These are phyloP conservation scores for Venturiaceae sp. DNA, from an alignment of 2,329 filamentous ascomycete genomes.

Conservation along the genomic window DNA sequence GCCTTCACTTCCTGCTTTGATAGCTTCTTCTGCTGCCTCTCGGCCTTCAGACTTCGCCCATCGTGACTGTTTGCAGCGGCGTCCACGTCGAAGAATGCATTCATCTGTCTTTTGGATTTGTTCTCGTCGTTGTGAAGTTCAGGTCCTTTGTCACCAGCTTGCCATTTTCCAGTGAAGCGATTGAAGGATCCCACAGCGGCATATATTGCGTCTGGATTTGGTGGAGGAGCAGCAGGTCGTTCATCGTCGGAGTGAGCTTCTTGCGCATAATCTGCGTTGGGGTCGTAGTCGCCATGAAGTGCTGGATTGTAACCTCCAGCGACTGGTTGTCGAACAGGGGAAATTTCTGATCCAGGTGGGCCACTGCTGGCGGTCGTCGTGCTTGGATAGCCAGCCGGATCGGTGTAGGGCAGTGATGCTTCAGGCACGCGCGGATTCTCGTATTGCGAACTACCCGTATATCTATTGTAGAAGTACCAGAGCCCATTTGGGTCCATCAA, in stretches of 20 bases:
- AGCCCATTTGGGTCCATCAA: conserved; percentile 62
- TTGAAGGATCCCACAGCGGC: conserved; percentile 72
- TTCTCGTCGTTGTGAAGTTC: conserved; percentile 79
- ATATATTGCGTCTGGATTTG: conserved; percentile 39
- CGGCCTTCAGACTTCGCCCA: conserved; percentile 82
- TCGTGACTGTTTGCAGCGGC: conserved; percentile 86
- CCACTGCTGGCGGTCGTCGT: not conserved
- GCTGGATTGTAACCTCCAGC: conserved; percentile 80
- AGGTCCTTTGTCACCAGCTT: conserved; percentile 55
- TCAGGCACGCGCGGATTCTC: conserved; percentile 69
- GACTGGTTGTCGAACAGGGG: conserved; percentile 16
- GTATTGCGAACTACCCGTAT: conserved; percentile 69
- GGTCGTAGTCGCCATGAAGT: conserved; percentile 94
- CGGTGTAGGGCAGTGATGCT: conserved; percentile 16
- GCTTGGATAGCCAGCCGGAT: conserved; percentile 10
- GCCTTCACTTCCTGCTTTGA: conserved; percentile 79
- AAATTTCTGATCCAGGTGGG: conserved; percentile 14
- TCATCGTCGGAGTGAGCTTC: conserved; percentile 30
- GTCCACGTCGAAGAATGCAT: conserved; percentile 92
- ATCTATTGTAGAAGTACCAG: conserved; percentile 80
- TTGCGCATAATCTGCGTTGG: conserved; percentile 82
- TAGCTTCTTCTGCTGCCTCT: conserved; percentile 75
- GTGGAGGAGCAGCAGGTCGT: conserved; percentile 20
- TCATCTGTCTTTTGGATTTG: conserved; percentile 81
- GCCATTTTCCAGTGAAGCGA: conserved; percentile 78